Conservation (phyloP, 2,329 filamentous ascomycete genomes). For the Hypoxylon sp. region DNA sequence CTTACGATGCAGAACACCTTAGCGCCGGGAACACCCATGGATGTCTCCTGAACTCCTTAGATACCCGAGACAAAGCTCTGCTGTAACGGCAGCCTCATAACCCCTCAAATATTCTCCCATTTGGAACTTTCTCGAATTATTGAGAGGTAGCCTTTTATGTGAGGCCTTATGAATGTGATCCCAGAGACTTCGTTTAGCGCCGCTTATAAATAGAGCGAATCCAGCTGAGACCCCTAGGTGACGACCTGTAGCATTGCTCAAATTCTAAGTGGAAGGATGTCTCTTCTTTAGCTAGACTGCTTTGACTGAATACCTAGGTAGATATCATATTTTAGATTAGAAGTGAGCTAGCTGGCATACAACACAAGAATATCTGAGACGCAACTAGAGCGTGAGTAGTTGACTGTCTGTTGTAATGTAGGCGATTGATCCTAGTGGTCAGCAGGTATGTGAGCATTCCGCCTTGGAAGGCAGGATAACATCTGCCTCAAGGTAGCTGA, state of each 20-base stretch:
- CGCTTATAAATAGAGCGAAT: neutral
- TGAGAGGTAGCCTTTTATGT: neutral
- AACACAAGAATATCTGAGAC: neutral
- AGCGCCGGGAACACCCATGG: conserved; percentile 1
- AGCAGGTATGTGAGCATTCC: neutral
- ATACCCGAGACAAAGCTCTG: neutral
- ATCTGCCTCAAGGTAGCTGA: neutral
- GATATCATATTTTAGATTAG: neutral
- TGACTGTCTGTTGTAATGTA: neutral
- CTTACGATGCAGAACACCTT: neutral
- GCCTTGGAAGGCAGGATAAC: neutral
- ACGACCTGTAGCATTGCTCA: neutral
- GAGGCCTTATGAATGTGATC: neutral
- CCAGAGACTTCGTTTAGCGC: neutral
- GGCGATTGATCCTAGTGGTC: neutral
- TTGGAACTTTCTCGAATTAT: neutral
- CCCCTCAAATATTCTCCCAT: neutral
- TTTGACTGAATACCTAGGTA: too few species aligned
- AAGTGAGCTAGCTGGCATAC: too few species aligned
- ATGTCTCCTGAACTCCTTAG: neutral
- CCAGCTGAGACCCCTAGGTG: neutral
- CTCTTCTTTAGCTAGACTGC: neutral
- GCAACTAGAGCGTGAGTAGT: neutral
- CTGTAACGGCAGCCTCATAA: too few species aligned
- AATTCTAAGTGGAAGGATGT: neutral